phyloP scores from a whole-genome alignment of 2,329 filamentous ascomycete genomes.

The Monosporascus sp. region DNA sequence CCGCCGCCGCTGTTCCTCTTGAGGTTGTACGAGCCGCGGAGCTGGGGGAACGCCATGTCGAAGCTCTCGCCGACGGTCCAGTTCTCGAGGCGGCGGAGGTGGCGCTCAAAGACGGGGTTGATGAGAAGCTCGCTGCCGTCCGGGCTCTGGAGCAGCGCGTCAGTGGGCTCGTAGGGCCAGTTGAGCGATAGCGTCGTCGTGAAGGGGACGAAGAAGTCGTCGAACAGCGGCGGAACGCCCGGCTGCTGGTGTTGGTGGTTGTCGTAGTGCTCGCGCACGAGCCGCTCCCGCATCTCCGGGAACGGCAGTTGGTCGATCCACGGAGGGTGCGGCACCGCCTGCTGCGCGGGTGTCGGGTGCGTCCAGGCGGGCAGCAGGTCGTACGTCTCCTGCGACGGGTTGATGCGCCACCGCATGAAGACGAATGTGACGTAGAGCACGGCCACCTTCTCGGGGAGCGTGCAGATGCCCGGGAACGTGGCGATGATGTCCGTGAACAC shows the following conservation, averaged over 20 bases:
- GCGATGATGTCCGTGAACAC: constrained; percentile 79
- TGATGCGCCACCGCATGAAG: constrained; percentile 79
- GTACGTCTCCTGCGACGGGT: constrained; percentile 73
- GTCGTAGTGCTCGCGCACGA: constrained; percentile 12
- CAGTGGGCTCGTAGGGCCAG: constrained; percentile 75
- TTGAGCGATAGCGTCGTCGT: constrained; percentile 71
- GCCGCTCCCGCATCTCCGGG: constrained; percentile 63
- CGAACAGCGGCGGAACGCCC: constrained; percentile 51
- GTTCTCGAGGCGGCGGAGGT: constrained; percentile 69
- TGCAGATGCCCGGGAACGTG: constrained; percentile 74
- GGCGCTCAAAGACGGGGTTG: constrained; percentile 80
- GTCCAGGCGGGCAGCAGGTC: constrained; percentile 70
- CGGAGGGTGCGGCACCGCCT: constrained; percentile 62
- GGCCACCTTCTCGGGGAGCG: constrained; percentile 76
- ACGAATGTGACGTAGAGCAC: constrained; percentile 84
- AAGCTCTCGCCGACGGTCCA: constrained; percentile 75
- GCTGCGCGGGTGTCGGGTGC: constrained; percentile 60
- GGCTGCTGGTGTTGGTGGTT: constrained; percentile 3
- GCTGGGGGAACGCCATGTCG: constrained; percentile 54
- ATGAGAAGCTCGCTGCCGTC: constrained; percentile 65
- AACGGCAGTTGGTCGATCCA: constrained; percentile 84
- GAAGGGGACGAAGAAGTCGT: constrained; percentile 79
- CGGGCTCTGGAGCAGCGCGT: constrained; percentile 58
- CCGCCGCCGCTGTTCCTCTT: constrained; percentile 13
- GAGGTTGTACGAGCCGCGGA: constrained; percentile 40